Evolutionary conservation across 495 filamentous ascomycete genomes (phyloP), one percentile per base, ranked within the genome.

Genomic region (Neurospora sp.): DNA sequence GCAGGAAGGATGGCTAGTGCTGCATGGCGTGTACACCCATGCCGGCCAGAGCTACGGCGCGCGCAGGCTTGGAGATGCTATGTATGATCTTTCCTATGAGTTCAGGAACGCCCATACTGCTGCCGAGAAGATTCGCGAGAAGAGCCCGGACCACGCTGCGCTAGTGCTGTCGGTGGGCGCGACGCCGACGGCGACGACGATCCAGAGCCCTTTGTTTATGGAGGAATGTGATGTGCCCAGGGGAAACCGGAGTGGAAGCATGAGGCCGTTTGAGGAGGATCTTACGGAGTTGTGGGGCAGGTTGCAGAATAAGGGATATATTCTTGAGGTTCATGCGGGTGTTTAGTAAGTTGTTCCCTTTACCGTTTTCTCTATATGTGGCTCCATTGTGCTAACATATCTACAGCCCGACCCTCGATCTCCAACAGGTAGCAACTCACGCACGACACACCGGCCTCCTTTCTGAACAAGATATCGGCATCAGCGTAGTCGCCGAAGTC

Each of bases 371-470:
- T 94, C 75, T 10, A 22, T 10, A 11, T 0, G 90, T 91, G 16
- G 89, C 90, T 92, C 92, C 22, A 37, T 16, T 20, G 42, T 37
- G 39, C 42, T 27, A 37, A 44, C n/a, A 1, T 8, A 16, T 37
- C 6, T 18, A 9, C 68, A 80, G 78, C 79, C 88, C 92, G 1
- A 83, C 92, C 9, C 86, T 96, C 2, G 94, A 96, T 78, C 82
- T 96, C 76, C 94, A 97, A 79, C 94, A 96, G 73, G 80, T 96
- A 1, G 90, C 92, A 1, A 93, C 93, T 5, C 88, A 91, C 77
- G 89, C 90, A 4, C 75, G 83, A 14, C 77, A 82, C 71, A 42
- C 76, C 12, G 70, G 78, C 0, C 75, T 79, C 4, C 78, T 88
- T 5, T 82, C 83, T 0, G 83, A 84, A 41, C 74, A 81, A 3